phyloP scores from a whole-genome alignment of 176 grass and related monocot species.

The Ananas comosus region DNA sequence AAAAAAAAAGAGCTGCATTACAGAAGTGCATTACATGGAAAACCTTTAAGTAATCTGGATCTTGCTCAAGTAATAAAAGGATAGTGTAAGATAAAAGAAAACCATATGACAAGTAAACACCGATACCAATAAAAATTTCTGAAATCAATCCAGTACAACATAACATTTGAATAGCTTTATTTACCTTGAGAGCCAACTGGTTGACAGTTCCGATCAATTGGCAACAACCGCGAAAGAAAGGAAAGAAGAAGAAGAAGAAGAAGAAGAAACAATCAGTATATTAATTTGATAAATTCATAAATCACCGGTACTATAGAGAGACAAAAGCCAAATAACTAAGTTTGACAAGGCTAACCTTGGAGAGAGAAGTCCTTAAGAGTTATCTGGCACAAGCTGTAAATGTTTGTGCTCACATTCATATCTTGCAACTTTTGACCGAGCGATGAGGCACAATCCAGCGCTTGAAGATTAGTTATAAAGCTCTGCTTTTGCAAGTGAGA shows the following conservation, averaged over 20 bases:
- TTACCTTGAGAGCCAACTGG: conserved; percentile 98
- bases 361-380: conserved; percentile 97
- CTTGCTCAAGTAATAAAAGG: neutral
- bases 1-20: neutral
- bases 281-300: conserved; percentile 13
- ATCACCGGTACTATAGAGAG: neutral
- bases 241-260: conserved; percentile 20
- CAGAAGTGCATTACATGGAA: neutral
- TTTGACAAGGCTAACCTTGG: conserved; percentile 58
- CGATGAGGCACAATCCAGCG: conserved; percentile 73
- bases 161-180: neutral
- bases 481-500: conserved; percentile 98
- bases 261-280: conserved; percentile 23
- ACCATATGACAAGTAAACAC: neutral
- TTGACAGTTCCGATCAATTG: conserved; percentile 14
- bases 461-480: conserved; percentile 98
- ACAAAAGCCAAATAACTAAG: neutral
- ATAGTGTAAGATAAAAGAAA: neutral
- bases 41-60: neutral
- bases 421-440: conserved; percentile 75
- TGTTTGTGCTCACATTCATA: conserved; percentile 72
- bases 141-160: conserved; percentile 1
- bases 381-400: conserved; percentile 81
- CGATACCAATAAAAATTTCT: neutral
- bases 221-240: conserved; percentile 6